Conservation (phyloP, 1,284 basidiomycete species). For the Phlebopus sp. region DNA sequence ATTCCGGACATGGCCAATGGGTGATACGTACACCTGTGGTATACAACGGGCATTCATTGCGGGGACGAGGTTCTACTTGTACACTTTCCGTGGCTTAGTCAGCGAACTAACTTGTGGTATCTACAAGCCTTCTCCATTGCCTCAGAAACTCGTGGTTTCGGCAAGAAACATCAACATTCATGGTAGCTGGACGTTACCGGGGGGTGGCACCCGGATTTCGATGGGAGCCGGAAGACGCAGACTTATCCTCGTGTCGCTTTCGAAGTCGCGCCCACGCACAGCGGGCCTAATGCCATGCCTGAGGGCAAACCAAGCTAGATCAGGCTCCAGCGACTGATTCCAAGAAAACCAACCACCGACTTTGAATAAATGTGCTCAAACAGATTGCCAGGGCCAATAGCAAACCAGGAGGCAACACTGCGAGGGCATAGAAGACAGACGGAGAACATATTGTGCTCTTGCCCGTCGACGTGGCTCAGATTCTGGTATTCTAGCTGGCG, state of each 20-base stretch:
- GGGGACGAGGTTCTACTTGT: too few species aligned
- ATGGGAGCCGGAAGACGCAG: too few species aligned
- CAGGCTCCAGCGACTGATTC: not conserved
- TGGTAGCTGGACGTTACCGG: too few species aligned
- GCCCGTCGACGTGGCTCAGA: not conserved
- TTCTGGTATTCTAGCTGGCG: not conserved
- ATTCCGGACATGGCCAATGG: conserved; percentile 66
- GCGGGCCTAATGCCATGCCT: conserved; percentile 14
- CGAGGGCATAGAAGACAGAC: conserved; percentile 27
- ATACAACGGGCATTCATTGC: too few species aligned
- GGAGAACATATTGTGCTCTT: conserved; percentile 8
- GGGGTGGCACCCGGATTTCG: too few species aligned
- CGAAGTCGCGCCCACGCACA: too few species aligned
- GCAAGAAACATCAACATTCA: too few species aligned
- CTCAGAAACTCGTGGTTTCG: too few species aligned
- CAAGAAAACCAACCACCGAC: conserved; percentile 13
- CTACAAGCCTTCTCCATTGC: too few species aligned
- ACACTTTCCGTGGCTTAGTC: conserved; percentile 1
- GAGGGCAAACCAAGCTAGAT: not conserved
- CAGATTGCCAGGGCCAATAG: conserved; percentile 19
- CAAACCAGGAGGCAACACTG: conserved; percentile 28
- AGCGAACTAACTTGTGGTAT: not conserved
- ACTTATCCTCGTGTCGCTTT: too few species aligned
- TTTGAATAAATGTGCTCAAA: conserved; percentile 18
- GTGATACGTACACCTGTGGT: not conserved